phyloP scores from a whole-genome alignment of 495 filamentous ascomycete genomes.

The Podospora pseudopauciseta region DNA sequence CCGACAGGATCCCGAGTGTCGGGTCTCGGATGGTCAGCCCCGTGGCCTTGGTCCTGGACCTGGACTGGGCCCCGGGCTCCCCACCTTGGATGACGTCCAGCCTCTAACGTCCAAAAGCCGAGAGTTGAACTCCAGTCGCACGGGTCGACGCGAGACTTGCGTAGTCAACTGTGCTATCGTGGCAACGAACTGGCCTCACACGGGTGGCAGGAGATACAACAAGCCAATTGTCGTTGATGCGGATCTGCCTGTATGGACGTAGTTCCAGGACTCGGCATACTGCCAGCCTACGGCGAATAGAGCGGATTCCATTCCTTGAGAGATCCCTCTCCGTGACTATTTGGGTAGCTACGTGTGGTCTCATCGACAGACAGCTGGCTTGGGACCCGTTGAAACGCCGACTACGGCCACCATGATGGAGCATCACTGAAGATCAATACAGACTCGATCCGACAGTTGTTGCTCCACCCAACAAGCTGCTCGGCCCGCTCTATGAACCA shows the following conservation, averaged over 20 bases:
- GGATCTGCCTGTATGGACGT: slow-evolving; percentile 57
- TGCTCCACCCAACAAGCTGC: neutral
- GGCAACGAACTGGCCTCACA: slow-evolving; percentile 62
- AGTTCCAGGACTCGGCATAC: neutral
- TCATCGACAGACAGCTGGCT: neutral
- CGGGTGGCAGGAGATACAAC: slow-evolving; percentile 56
- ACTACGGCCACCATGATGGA: neutral
- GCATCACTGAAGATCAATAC: neutral
- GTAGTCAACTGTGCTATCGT: slow-evolving; percentile 74
- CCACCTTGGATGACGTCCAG: neutral
- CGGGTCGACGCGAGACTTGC: slow-evolving; percentile 63
- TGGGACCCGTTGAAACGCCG: neutral
- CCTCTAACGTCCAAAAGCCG: neutral
- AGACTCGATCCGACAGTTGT: neutral
- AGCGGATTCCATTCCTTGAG: neutral
- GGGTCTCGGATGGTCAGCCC: neutral
- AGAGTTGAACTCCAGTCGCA: neutral
- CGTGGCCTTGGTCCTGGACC: neutral
- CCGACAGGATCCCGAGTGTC: neutral
- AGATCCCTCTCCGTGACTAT: neutral
- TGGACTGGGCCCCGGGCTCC: too few relatives aligned
- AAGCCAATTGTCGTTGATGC: slow-evolving; percentile 77
- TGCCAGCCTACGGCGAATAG: neutral
- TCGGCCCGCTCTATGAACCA: neutral
- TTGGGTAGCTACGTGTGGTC: neutral